Base-by-base conservation (phyloP, 1,139 yeast species). In the Pneumocystis wakefieldiae region DNA sequence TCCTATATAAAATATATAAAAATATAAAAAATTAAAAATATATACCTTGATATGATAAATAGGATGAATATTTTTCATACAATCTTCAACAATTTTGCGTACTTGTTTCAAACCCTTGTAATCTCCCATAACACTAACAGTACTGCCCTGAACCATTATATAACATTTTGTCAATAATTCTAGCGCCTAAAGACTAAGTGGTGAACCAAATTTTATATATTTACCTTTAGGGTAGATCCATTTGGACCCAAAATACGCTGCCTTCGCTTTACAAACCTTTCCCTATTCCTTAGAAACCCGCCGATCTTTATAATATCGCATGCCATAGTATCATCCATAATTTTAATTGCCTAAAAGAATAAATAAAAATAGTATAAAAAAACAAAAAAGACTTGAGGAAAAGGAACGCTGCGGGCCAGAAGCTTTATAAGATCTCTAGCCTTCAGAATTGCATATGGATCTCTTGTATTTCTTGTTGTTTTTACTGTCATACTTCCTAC, bases 401-500 rank as follows among this genome's bases (percentile, higher is more conserved):
- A 87, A 29, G 98, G 98, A 41, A 92, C 99, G 10, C 97, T 89
- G 75, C 99, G 83, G 0, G 98, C 96, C 68, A 92, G 79, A 65
- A 92, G 80, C 75, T 92, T 92, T 73, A 92, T 90, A 73, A 92
- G 80, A 75, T 92, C 99, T 73, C 98, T 83, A 19, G 97, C 97
- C 72, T 91, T 92, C 70, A 92, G 80, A 70, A 92, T 89, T 65
- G 87, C 85, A 7, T 95, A 95, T 0, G 99, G 99, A 72, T 92
- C 99, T 74, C 76, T 92, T 0, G 98, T 91, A 74, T 92, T 92
- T 74, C 95, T 81, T 1, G 98, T 91, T 32, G 99, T 92, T 71
- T 85, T 88, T 29, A 92, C 98, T 0, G 96, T 85, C 97, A 92
- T 92, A 10, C 96, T 84, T 61, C 99, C 99, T 73, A 92, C 98